Base-by-base conservation (phyloP, 1,139 yeast species). In the Geotrichum citri-aurantii region DNA sequence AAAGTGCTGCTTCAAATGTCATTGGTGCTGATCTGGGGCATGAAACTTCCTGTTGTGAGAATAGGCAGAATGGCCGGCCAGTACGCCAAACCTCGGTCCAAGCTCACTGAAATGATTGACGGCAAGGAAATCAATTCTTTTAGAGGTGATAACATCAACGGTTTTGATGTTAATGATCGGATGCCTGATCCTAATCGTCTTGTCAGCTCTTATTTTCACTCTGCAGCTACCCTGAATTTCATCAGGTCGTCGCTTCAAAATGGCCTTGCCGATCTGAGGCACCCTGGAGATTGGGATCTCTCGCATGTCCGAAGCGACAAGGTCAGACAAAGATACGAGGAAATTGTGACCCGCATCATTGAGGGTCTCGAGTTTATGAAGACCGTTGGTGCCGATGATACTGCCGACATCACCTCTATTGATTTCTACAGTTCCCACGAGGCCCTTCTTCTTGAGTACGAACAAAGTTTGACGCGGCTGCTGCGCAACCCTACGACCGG, bases 21-120 rank as follows among this genome's bases (percentile, higher is more conserved):
- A 10, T 63, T 76, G 61, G 79, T 76, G 42, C 69, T 76, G 37
- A 68, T 76, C 55, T 76, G 77, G 77, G 78, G 78, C 27, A 68
- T 73, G 1, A 68, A 71, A 54, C 65, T 73, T 52, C 79, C 79
- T 1, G 69, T 76, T 42, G 73, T 75, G 17, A 67, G 79, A 44
- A 71, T 76, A 42, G 79, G 77, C 14, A 70, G 79, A 31, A 75
- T 77, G 59, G 79, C 79, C 2, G 79, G 79, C 19, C 79, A 76
- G 63, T 76, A 75, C 63, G 79, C 79, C 29, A 76, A 76, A 66
- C 79, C 79, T 2, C 68, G 79, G 33, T 75, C 78, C 29, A 76
- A 74, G 61, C 68, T 73, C 50, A 75, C 77, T 8, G 79, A 76
- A 61, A 68, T 66, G 14, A 71, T 73, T n/a, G 71, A 74, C 46